Conservation (phyloP, 2,329 filamentous ascomycete genomes). For the Endoconidiophora laricicola region DNA sequence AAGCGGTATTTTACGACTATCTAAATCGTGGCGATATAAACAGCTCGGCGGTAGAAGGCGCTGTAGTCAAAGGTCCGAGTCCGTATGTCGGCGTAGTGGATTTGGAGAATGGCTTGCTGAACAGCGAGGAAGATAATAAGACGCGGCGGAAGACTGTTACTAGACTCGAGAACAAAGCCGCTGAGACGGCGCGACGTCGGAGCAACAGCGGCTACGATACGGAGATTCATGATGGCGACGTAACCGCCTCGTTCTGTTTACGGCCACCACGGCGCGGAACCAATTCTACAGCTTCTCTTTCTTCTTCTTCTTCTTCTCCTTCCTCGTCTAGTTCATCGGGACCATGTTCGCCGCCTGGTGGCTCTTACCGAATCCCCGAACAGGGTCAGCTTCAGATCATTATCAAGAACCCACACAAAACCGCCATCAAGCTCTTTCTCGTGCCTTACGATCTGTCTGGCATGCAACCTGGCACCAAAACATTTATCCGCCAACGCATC, state of each 20-base stretch:
- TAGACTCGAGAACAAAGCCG: no score
- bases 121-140: conserved; percentile 30
- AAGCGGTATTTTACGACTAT: conserved; percentile 93
- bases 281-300: not conserved
- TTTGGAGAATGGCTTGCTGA: conserved; percentile 61
- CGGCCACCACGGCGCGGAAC: not conserved
- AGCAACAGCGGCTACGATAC: no score
- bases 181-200: no score
- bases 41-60: not conserved
- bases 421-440: conserved; percentile 87
- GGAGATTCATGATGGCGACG: no score
- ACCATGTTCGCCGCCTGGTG: conserved; percentile 52
- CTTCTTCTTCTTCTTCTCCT: not conserved
- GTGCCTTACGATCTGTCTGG: conserved; percentile 82
- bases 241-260: no score
- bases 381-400: conserved; percentile 92
- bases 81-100: conserved; percentile 92
- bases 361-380: conserved; percentile 84
- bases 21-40: conserved; percentile 23
- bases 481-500: conserved; percentile 84
- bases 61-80: conserved; percentile 64
- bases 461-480: conserved; percentile 90
- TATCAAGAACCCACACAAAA: conserved; percentile 97
- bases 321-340: not conserved
- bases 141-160: conserved; percentile 26